These are phyloP conservation scores for Monosporozyma siamensis DNA, from an alignment of 805 yeast genomes.

Conservation along the genomic window DNA sequence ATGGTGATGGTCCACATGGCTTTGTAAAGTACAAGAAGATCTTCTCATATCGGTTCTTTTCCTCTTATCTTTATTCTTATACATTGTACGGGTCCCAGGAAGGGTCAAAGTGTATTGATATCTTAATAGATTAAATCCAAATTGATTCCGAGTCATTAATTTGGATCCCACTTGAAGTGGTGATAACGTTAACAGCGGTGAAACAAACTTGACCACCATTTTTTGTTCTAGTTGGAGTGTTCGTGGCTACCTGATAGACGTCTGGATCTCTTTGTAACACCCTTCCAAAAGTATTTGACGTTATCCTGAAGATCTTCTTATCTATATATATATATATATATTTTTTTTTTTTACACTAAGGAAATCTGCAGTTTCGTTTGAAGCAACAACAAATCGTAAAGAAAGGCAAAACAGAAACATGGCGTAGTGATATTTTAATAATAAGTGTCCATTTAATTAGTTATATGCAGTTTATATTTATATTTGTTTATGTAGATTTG, in stretches of 20 bases:
- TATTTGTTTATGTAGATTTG: not conserved
- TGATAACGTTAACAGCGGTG: not conserved
- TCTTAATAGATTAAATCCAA: constrained; percentile 3
- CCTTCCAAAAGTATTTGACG: not conserved
- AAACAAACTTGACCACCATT: not conserved
- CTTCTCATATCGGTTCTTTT: not conserved
- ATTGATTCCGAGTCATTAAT: not conserved
- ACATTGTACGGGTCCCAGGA: not conserved
- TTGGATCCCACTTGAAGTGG: not conserved
- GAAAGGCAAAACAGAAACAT: no score
- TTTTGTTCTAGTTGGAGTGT: not conserved
- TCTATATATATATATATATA: no score
- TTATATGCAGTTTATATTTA: no score
- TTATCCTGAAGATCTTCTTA: no score
- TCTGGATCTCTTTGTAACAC: no score
- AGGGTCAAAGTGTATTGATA: constrained; percentile 3
- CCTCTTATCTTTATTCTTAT: not conserved
- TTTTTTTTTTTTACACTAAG: no score
- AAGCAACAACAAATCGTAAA: no score
- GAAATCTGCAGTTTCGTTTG: no score
- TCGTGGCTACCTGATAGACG: no score
- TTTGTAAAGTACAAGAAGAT: constrained; percentile 1
- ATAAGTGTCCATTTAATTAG: not conserved
- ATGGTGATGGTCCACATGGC: not conserved
- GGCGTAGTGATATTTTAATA: not conserved